Percentiles rank a stretch among this genome's conserved stretches.
Conservation (phyloP, 139 green algal genomes). For the Spirogloea muscicola region DNA sequence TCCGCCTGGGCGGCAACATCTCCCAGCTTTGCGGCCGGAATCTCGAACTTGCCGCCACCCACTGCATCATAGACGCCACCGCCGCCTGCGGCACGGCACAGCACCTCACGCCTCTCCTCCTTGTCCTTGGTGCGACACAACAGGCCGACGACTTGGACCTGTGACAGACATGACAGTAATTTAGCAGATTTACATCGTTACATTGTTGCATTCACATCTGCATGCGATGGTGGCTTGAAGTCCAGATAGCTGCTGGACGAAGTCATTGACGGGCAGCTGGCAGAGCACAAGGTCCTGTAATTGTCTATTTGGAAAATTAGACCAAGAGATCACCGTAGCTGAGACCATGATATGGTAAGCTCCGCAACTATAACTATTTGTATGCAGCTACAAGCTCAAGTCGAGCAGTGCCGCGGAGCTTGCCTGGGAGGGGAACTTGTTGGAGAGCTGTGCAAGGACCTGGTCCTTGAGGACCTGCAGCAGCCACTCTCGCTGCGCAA, state of each 20-base stretch:
- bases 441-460: background rate
- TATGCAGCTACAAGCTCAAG: background rate
- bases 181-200: background rate
- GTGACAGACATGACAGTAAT: background rate
- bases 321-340: no score
- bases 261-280: background rate
- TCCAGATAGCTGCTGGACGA: background rate
- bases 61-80: background rate
- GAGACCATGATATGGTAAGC: no score
- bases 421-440: slow-evolving; percentile 1
- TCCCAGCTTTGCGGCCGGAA: background rate
- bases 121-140: slow-evolving; percentile 1
- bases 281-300: no score
- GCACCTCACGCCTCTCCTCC: background rate
- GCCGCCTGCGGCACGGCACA: background rate
- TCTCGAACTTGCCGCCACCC: slow-evolving; percentile 6
- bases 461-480: slow-evolving; percentile 10
- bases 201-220: background rate
- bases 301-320: no score
- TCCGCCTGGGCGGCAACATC: slow-evolving; percentile 8
- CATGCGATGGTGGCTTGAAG: background rate
- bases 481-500: background rate
- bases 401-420: background rate
- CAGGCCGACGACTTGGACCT: slow-evolving; percentile 21
- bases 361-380: no score